Evolutionary conservation across 2,329 filamentous ascomycete species (phyloP), one percentile per base, ranked within the genome.

Genomic region (Chaetomium globosum): DNA sequence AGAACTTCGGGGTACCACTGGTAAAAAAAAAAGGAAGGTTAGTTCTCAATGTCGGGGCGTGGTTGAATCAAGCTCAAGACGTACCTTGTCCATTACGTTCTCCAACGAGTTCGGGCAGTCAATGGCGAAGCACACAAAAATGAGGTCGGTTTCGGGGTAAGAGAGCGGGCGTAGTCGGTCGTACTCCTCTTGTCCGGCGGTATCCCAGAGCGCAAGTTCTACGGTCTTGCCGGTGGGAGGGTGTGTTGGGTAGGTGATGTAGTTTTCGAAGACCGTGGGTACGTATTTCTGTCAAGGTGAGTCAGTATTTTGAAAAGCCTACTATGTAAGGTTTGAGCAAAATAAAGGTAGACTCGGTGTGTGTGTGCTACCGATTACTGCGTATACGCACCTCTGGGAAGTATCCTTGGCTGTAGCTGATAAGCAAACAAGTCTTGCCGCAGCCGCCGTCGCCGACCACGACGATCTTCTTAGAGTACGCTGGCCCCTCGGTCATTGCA

Each of bases 1-100:
- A 98, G 87, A 73, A 99, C 95, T 82, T 99, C 95, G 67, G 95
- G 95, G 75, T 97, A 99, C 95, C 95, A 99, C 95, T 98, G 73
- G 73, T 61, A 16, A 21, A 51, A 33, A 67, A 23, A 51, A 33
- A 67, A 23, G 65, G 30, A 21, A 23, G 10, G 74, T 80, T 73
- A 75, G 72, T 67, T 12, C 36, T 19, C 31, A 46, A 49, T 55
- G 60, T 59, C 26, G 51, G 46, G 36, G 13, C 36, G 36, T 19
- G 36, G 36, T 6, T 19, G 13, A 39, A 39, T 39, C 13, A 13
- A 19, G 16, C 19, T 16, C 5, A 16, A 16, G 28, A 71, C 82
- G 68, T 81, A 97, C 95, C 89, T 99, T 99, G 82, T 99, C 95
- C 82, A 98, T 89, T 65, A 99, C 94, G 79, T 99, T 99, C 76